Base-by-base conservation (phyloP, 192 early-diverging fungal species). In the Coemansia sp. region DNA sequence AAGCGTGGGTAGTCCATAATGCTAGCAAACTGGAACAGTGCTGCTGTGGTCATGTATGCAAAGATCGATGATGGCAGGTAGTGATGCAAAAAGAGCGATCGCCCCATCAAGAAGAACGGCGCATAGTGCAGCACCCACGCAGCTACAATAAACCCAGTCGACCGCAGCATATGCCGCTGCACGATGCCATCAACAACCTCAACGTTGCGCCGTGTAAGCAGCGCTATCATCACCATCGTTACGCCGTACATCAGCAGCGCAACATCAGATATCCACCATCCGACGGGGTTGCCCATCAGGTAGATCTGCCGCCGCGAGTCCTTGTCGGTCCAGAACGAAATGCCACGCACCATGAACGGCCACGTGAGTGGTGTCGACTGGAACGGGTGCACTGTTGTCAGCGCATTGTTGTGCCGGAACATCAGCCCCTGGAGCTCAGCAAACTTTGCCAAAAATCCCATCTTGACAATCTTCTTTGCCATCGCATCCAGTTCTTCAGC, bases 361-460 rank as follows among this genome's bases (percentile, higher is more conserved):
- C 86, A 89, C 55, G 89, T 68, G 13, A 90, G 81, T 11, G 97
- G 94, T 3, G 73, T 35, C 7, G 86, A 88, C 69, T 92, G 92
- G 85, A 95, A 98, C 41, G 97, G 96, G 69, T 98, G 97, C 20
- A 89, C 79, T n/a, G 86, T 85, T 3, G 92, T 95, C 26, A 98
- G 81, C 9, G 86, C 92, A 58, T 90, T 84, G 70, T 98, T 98
- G 73, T 95, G 93, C 19, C 85, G 82, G 52, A 98, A 74, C 95
- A 98, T 98, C 19, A 89, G 78, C 5, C 69, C 66, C 75, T 98
- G 95, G 8, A 97, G 85, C 68, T 98, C 97, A 26, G 86, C 47
- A 61, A 90, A 98, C 80, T 98, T 97, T 9, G 69, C 62, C 16
- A 94, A 59, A 61, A 98, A 98, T 20, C 77, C 54, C 65, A 83